Evolutionary conservation across 768 basidiomycete genomes (phyloP), one percentile per base, ranked within the genome.

Genomic region (Sistotremastrum niveocremeum): DNA sequence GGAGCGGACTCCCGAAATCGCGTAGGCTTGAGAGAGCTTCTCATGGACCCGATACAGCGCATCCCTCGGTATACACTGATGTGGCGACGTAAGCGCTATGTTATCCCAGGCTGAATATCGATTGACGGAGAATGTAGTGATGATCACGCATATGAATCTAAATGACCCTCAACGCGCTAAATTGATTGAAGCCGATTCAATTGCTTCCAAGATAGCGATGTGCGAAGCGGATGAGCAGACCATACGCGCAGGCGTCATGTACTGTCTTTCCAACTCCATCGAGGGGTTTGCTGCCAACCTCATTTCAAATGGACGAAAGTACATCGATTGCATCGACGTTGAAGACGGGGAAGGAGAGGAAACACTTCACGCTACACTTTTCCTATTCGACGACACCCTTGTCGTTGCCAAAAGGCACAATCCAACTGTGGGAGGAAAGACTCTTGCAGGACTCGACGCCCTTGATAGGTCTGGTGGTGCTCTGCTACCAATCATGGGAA

Each of bases 21-120:
- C 37, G 75, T 94, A 46, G 90, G 87, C 39, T 68, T 97, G 46
- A 75, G 91, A 30, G 91, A 94, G 59, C 74, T 95, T 42, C 71
- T 97, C 20, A 94, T 94, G 81, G 93, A 98, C 53, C 93, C 93
- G 10, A 88, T 95, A 4, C 93, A 98, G 57, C 79, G 93, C 34
- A 89, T 98, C 56, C 91, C 93, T 4, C 73, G 94, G 52, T 97
- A 97, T 63, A 93, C 89, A 1, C 69, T 98, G 29, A 72, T 98
- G 52, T 88, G 94, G 62, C 82, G 87, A 49, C 61, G 69, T 69
- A 45, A 37, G 51, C 42, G 6, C 11, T 49, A 6, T 37, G 32
- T 35, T 28, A 37, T 34, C 30, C 20, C 33, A 35, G 7, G 38
- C n/a, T 35, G n/a, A 7, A 20, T 4, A 11, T n/a, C 29, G 7